phyloP scores from a whole-genome alignment of 2,329 filamentous ascomycete genomes.

The Magnaporthales sp. region DNA sequence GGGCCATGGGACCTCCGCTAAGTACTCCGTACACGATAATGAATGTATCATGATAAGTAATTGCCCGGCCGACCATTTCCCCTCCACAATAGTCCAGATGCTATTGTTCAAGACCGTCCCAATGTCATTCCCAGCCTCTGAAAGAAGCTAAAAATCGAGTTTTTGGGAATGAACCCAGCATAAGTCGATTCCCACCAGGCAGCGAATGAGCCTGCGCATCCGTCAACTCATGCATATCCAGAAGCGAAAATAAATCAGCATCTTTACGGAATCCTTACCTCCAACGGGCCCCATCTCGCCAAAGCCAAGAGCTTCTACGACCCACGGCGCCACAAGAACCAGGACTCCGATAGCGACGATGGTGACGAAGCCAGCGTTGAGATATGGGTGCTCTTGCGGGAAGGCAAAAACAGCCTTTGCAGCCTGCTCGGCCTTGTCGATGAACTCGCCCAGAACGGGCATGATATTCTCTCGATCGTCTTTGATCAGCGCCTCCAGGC shows the following conservation, averaged over 20 bases:
- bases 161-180: conserved; percentile 27
- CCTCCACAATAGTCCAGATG: too few relatives aligned
- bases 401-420: background rate
- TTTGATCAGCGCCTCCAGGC: background rate
- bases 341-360: conserved; percentile 1
- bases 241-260: background rate
- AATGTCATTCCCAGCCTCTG: conserved; percentile 31
- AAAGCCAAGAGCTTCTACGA: background rate
- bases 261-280: background rate
- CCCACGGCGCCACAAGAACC: background rate
- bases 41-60: too few relatives aligned
- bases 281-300: background rate
- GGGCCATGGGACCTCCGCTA: too few relatives aligned
- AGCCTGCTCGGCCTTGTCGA: background rate
- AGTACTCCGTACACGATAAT: too few relatives aligned
- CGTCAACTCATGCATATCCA: background rate
- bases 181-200: conserved; percentile 28
- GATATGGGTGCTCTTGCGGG: background rate
- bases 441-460: background rate
- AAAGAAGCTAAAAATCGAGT: conserved; percentile 30
- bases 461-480: background rate
- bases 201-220: conserved; percentile 24
- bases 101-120: background rate
- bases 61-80: too few relatives aligned
- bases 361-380: background rate